Percentiles rank a stretch among this genome's conserved stretches.
Evolutionary conservation across 129 eudicot species (phyloP).

Genomic region (Calendula officinalis): DNA sequence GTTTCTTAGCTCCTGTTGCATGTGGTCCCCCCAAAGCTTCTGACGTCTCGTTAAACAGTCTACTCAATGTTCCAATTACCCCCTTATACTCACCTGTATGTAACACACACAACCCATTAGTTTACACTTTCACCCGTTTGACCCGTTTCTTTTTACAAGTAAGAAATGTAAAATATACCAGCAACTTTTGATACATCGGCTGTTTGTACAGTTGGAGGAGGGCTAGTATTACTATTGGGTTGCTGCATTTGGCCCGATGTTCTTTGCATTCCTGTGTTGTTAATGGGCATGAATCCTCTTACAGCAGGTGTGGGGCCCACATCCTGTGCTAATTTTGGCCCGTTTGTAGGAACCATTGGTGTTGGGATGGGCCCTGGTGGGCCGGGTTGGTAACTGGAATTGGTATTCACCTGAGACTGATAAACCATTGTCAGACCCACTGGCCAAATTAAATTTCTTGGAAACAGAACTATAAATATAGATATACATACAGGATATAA

Average conservation of each 20-base stretch:
- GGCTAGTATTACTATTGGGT: slow-evolving; percentile 55
- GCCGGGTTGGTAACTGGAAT: slow-evolving; percentile 53
- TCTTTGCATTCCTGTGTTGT: slow-evolving; percentile 49
- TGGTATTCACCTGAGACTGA: slow-evolving; percentile 46
- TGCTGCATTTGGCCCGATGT: slow-evolving; percentile 41
- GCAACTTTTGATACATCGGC: slow-evolving; percentile 79
- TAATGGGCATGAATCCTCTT: slow-evolving; percentile 59
- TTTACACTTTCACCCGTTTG: background rate
- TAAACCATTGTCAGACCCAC: too few species aligned
- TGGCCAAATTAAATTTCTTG: background rate
- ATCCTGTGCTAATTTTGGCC: slow-evolving; percentile 51
- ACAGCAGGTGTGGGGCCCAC: slow-evolving; percentile 44
- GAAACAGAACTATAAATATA: background rate
- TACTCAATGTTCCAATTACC: slow-evolving; percentile 65
- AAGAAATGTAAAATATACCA: slow-evolving; percentile 36
- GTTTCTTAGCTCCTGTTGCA: slow-evolving; percentile 68
- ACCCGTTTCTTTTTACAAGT: background rate
- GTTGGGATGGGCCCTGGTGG: slow-evolving; percentile 48
- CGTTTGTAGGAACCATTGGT: slow-evolving; percentile 43
- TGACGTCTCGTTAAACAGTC: slow-evolving; percentile 78
- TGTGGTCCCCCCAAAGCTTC: slow-evolving; percentile 78
- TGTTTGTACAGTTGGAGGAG: slow-evolving; percentile 83
- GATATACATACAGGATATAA: slow-evolving; percentile 50
- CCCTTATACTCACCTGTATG: slow-evolving; percentile 53
- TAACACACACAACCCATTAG: slow-evolving; percentile 23